phyloP scores from a whole-genome alignment of 2,329 filamentous ascomycete species.

The Cladophialophora psammophila region DNA sequence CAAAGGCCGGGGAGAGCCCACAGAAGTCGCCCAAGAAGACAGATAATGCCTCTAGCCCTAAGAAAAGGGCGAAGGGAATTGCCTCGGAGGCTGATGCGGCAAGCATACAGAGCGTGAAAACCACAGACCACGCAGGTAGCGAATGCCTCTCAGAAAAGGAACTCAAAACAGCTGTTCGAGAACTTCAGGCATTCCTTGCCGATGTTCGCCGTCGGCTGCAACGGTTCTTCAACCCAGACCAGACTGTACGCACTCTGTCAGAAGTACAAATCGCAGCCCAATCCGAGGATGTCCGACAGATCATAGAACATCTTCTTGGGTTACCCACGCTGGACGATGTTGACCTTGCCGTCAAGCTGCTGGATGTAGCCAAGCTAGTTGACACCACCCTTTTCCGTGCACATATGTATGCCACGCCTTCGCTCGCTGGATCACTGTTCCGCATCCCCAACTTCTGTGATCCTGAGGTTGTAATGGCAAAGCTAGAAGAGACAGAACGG shows the following conservation, averaged over 20 bases:
- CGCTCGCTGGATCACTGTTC: constrained; percentile 86
- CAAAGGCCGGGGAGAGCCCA: constrained; percentile 13
- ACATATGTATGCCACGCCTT: constrained; percentile 90
- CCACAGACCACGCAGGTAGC: constrained; percentile 30
- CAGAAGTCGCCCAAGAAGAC: constrained; percentile 24
- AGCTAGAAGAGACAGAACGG: constrained; percentile 83
- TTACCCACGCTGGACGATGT: constrained; percentile 59
- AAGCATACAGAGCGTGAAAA: constrained; percentile 32
- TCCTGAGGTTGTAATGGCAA: constrained; percentile 91
- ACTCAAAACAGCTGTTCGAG: constrained; percentile 78
- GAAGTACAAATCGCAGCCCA: constrained; percentile 43
- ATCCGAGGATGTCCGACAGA: constrained; percentile 51
- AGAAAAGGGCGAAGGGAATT: constrained; percentile 28
- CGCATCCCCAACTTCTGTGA: constrained; percentile 98
- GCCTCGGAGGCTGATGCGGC: constrained; percentile 27
- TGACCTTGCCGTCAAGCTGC: constrained; percentile 74
- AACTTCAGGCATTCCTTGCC: constrained; percentile 85
- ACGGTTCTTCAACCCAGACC: constrained; percentile 66
- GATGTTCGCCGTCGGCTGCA: constrained; percentile 76
- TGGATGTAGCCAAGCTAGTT: constrained; percentile 79
- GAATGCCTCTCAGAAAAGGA: constrained; percentile 71
- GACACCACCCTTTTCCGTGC: constrained; percentile 94
- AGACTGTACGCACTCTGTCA: constrained; percentile 52
- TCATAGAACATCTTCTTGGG: constrained; percentile 56
- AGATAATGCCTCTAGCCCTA: constrained; percentile 23